These are phyloP conservation scores for Agarophyton chilense DNA, from an alignment of 23 red algal genomes.

Conservation along the genomic window DNA sequence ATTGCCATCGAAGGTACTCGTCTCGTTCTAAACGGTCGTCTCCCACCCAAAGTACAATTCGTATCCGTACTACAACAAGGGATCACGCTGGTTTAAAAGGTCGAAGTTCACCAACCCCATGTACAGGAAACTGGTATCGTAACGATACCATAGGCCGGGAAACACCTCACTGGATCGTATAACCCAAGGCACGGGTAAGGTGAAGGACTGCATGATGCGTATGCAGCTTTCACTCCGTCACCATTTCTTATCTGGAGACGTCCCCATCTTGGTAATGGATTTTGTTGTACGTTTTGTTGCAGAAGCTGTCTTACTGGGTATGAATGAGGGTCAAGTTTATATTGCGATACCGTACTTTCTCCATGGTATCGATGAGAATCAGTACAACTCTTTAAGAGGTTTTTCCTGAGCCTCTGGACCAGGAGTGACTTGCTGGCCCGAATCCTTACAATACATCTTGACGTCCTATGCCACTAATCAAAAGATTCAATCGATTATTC, in stretches of 20 bases:
- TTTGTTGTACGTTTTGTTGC: constrained; percentile 8
- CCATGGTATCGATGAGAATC: neutral
- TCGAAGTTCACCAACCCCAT: neutral
- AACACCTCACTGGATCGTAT: neutral
- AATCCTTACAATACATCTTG: constrained; percentile 22
- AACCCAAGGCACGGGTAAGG: neutral
- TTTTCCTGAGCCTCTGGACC: neutral
- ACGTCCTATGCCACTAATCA: neutral
- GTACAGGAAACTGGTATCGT: neutral
- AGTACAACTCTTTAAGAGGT: neutral
- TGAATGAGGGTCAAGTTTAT: constrained; percentile 12
- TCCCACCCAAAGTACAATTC: no score
- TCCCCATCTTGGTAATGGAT: constrained; percentile 30
- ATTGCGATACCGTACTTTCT: constrained; percentile 17
- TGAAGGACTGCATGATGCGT: neutral
- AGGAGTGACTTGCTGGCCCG: constrained; percentile 12
- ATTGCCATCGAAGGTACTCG: no score
- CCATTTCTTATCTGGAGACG: constrained; percentile 1
- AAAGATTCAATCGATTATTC: neutral
- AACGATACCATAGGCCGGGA: neutral
- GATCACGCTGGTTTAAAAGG: no score
- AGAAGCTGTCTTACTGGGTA: neutral
- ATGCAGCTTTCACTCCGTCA: neutral
- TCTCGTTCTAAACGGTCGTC: no score
- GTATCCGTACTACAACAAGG: no score